Evolutionary conservation across 495 filamentous ascomycete genomes (phyloP).

Genomic region (Aspergillus wentii): DNA sequence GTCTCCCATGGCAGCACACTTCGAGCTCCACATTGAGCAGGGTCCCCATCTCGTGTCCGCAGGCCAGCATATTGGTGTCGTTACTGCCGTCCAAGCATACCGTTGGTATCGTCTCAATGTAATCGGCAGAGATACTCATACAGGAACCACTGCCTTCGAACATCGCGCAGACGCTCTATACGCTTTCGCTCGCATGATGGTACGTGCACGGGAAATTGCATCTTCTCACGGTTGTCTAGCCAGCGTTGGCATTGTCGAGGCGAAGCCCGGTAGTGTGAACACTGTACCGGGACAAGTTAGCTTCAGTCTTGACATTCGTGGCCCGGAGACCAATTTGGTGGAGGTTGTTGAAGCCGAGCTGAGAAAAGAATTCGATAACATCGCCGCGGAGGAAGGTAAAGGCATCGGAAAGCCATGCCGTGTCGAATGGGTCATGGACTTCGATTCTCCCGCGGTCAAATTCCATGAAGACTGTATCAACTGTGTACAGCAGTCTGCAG

Average conservation of each 20-base stretch:
- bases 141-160: conserved; percentile 67
- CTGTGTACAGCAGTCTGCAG: conserved; percentile 59
- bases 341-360: conserved; percentile 51
- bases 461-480: conserved; percentile 69
- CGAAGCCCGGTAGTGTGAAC: conserved; percentile 65
- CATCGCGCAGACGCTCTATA: conserved; percentile 60
- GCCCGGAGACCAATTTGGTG: conserved; percentile 53
- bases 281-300: conserved; percentile 67
- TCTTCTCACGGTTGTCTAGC: conserved; percentile 52
- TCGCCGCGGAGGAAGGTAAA: conserved; percentile 50
- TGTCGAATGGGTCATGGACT: conserved; percentile 57
- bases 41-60: conserved; percentile 63
- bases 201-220: conserved; percentile 59
- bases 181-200: conserved; percentile 63
- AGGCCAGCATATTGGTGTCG: conserved; percentile 61
- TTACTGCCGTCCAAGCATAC: conserved; percentile 62
- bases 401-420: conserved; percentile 48
- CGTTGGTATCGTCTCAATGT: conserved; percentile 68
- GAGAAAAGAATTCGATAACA: conserved; percentile 48
- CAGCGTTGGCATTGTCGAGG: conserved; percentile 65
- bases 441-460: conserved; percentile 57
- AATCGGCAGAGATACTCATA: conserved; percentile 63
- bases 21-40: conserved; percentile 83
- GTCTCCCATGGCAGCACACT: conserved; percentile 73
- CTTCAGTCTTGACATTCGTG: conserved; percentile 70